Evolutionary conservation across 1,139 yeast species (phyloP), one percentile per base, ranked within the genome.

Genomic region (Lodderomyces parapsilosis): DNA sequence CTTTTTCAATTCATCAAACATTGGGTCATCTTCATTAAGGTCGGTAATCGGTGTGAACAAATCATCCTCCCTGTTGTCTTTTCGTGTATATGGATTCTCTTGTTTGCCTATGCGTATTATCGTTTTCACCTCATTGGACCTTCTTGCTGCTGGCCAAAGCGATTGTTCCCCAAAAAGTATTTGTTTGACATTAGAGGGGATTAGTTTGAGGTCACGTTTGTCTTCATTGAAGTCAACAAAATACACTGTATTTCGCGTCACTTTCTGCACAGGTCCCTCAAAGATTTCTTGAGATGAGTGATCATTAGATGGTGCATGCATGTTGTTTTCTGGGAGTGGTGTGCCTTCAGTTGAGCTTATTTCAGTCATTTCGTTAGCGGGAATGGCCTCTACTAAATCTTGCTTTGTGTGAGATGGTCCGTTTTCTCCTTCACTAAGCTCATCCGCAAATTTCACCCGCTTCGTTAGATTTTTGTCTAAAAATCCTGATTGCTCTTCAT

Each of bases 211-310:
- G 1, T 58, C 60, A 19, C 47, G 45, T 13, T 46, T 50, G 13
- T 58, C 59, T 30, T 65, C 64, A 9, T 68, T 68, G 49, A 80
- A 79, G 43, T 78, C 76, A 43, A 77, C 63, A 38, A 83, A 61
- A 9, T 71, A 65, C 0, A 84, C 55, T 38, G 64, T 65, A 51
- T 80, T 79, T 32, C 77, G 68, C 1, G 79, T 70, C 1, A 83
- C 78, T 44, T 73, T 68, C 52, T 82, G 88, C 2, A 67, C 58
- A 1, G 94, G 94, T 0, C 93, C 91, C 59, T 82, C 82, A 51
- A 71, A 80, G 0, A 69, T 50, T 35, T 62, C 67, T 14, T 55
- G 17, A 17, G 20, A n/a, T 20, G 30, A 17, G 13, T 38, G 30
- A 8, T 17, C 14, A 27, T 36, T 19, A 6, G 38, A 4, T 6